Conservation (phyloP, 2,329 filamentous ascomycete species). For the Colletotrichum spinosum region DNA sequence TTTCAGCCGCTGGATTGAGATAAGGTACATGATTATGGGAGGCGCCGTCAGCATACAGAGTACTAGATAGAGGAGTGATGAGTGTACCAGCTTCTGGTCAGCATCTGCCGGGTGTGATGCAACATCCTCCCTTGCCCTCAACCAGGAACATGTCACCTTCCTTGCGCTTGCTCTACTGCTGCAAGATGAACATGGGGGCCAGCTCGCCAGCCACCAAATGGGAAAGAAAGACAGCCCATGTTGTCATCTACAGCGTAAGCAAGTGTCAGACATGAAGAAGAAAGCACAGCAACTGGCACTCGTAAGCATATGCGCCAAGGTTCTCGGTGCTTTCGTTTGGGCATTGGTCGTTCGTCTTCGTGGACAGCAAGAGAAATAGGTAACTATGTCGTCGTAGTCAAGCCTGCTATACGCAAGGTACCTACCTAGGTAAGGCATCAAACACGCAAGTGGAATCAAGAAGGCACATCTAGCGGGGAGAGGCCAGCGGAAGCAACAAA, state of each 20-base stretch:
- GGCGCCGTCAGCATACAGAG: no score
- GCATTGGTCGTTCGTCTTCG: no score
- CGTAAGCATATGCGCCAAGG: neutral
- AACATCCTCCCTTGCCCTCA: constrained; percentile 17
- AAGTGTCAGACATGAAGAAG: constrained; percentile 25
- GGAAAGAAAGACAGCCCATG: constrained; percentile 17
- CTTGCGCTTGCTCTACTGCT: neutral
- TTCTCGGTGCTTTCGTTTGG: neutral
- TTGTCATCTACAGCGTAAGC: constrained; percentile 19
- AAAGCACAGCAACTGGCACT: constrained; percentile 9
- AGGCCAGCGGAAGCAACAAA: no score
- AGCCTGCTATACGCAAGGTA: no score
- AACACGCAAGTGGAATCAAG: no score
- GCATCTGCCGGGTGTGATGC: neutral
- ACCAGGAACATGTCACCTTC: neutral
- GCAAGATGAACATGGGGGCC: constrained; percentile 13
- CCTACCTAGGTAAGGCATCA: neutral
- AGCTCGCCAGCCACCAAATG: constrained; percentile 1
- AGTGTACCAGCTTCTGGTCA: no score
- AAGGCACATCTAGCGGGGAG: no score
- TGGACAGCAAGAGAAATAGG: no score
- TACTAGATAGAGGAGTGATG: no score
- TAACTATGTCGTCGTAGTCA: no score
- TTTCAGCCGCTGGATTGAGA: neutral
- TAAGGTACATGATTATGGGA: no score